Base-by-base conservation (phyloP, 768 basidiomycete species). In the Rhodotorula kratochvilovae region DNA sequence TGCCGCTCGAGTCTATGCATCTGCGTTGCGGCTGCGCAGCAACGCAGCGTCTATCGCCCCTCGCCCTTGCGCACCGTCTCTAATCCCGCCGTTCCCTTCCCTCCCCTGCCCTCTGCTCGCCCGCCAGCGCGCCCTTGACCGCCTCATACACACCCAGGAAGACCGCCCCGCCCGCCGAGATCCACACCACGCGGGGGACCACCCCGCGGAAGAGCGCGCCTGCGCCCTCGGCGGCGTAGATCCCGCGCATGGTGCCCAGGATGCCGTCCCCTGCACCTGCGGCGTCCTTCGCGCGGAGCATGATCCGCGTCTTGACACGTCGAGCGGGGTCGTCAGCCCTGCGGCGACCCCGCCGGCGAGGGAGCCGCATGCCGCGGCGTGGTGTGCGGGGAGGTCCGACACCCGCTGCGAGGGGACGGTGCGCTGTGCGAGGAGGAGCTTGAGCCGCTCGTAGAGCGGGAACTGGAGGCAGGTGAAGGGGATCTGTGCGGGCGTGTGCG, bases 101-200 rank as follows among this genome's bases (percentile, higher is more conserved):
- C 27, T 45, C 23, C 25, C 68, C 1, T 29, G 23, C 31, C 16
- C 21, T 3, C 57, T 54, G 27, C 61, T 54, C 45, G 17, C 58
- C 58, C 25, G 21, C 31, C 35, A 75, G n/a, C 53, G 42, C 29
- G 39, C 66, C 63, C 67, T 76, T 76, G 35, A 84, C 86, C 85
- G 87, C 89, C 80, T 99, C 95, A 77, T 97, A 99, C 59, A 92
- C 88, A n/a, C 96, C 96, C 35, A 99, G 84, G 80, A 99, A 99
- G 0, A 98, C 92, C 1, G 94, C 93, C 4, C 96, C 96, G 5
- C 96, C 96, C 4, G 91, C 88, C 3, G 92, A 92, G 78, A 99
- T 98, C 90, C 95, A 98, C 62, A 96, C 79, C 50, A 94, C 97
- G 79, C 96, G 86, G 35, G 95, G 95, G 15, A 94, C 85, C 53